Evolutionary conservation across 225 moss, liverwort and hornwort species (phyloP).

Genomic region (Sphagnum tenellum): DNA sequence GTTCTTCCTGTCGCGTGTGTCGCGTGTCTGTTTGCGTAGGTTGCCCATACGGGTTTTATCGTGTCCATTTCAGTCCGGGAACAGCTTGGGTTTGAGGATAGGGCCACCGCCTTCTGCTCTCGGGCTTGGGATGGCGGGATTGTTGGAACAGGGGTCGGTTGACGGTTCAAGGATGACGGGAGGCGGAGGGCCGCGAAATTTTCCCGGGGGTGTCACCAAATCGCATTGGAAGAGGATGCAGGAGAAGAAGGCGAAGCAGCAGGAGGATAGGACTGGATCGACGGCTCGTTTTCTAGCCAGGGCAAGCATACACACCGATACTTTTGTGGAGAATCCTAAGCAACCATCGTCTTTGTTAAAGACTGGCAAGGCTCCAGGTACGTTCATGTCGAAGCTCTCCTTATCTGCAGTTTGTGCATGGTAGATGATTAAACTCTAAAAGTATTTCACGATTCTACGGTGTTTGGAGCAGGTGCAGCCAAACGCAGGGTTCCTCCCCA

Average conservation of each 20-base stretch:
- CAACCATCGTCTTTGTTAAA: conserved; percentile 2
- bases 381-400: neutral
- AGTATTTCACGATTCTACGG: neutral
- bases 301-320: too few relatives aligned
- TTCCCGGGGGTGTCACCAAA: conserved; percentile 87
- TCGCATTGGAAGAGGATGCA: conserved; percentile 98
- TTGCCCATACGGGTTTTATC: too few relatives aligned
- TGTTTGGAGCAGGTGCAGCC: conserved; percentile 6
- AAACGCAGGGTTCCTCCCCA: conserved; percentile 31
- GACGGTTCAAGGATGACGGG: conserved; percentile 84
- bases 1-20: too few relatives aligned
- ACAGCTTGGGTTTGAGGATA: too few relatives aligned
- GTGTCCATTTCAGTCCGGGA: too few relatives aligned
- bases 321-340: conserved; percentile 55
- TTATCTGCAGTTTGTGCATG: neutral
- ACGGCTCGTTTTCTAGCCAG: too few relatives aligned
- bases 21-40: too few relatives aligned
- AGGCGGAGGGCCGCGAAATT: conserved; percentile 92
- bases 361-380: neutral
- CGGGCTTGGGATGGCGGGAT: too few relatives aligned
- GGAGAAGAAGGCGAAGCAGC: conserved; percentile 77
- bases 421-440: too few relatives aligned
- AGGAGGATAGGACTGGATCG: too few relatives aligned
- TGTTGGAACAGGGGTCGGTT: neutral
- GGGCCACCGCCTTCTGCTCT: too few relatives aligned